phyloP scores from a whole-genome alignment of 768 basidiomycete species.

The Termitomyces heimii region DNA sequence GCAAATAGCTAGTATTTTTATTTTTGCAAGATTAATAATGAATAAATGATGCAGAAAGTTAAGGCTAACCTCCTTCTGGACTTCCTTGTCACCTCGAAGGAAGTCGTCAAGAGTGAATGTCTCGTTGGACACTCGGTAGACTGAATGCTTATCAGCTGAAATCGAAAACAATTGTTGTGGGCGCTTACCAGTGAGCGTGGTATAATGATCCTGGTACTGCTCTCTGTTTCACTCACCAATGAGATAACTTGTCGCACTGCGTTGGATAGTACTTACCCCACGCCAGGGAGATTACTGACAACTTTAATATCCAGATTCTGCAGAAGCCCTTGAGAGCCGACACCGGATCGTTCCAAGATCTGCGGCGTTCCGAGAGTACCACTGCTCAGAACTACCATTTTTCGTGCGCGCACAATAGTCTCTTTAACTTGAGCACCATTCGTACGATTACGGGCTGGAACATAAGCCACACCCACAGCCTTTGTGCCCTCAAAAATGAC shows the following conservation, averaged over 20 bases:
- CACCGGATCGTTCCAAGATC: conserved; percentile 70
- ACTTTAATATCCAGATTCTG: conserved; percentile 55
- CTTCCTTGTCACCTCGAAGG: conserved; percentile 58
- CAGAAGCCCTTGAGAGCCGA: conserved; percentile 49
- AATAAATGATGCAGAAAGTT: background rate
- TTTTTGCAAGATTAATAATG: background rate
- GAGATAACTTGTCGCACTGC: background rate
- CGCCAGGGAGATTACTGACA: conserved; percentile 65
- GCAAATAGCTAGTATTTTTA: conserved; percentile 39
- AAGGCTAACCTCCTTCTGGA: conserved; percentile 43
- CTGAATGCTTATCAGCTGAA: conserved; percentile 20
- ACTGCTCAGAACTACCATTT: conserved; percentile 58
- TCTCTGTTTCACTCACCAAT: conserved; percentile 32
- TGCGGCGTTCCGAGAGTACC: conserved; percentile 69
- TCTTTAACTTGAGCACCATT: conserved; percentile 46
- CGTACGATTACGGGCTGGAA: conserved; percentile 54
- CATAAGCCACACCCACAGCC: conserved; percentile 68
- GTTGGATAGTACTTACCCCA: conserved; percentile 39
- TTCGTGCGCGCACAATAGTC: conserved; percentile 62
- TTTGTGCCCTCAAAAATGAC: conserved; percentile 70
- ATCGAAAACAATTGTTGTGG: background rate
- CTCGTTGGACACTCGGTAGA: conserved; percentile 65
- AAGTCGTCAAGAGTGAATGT: conserved; percentile 60
- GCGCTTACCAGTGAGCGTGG: conserved; percentile 52
- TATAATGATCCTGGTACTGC: conserved; percentile 73